Base-by-base conservation (phyloP, 2,329 filamentous ascomycete genomes). In the Colletotrichum sp. region DNA sequence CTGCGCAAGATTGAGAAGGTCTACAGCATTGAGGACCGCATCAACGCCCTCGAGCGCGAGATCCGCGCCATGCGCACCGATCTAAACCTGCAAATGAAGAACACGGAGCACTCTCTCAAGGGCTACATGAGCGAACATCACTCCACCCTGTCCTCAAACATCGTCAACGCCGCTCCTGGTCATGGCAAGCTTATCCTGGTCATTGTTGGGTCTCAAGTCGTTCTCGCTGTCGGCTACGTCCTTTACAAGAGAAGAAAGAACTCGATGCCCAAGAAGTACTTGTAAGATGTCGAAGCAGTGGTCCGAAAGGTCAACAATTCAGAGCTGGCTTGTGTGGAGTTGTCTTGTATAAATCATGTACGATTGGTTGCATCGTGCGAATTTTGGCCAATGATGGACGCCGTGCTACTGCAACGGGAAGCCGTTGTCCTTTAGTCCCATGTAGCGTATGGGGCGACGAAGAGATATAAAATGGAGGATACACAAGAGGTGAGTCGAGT, bases 211-310 rank as follows among this genome's bases (percentile, higher is more conserved):
- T 91, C 94, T 76, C 95, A 98, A 84, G 80, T 94, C 63, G 81
- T 95, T 77, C 86, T 97, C 36, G 90, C 91, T 1, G 91, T 84
- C 3, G 90, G 88, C 1, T 98, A 96, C 81, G 82, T 95, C 47
- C 81, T 92, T 73, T 98, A 98, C 85, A 98, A 98, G 89, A 90
- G 92, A 78, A 92, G 93, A 80, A 91, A 93, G 84, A 88, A 90
- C 51, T 91, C 88, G 76, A 91, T 92, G 83, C 95, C 95, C n/a
- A 98, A 98, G 89, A 98, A 98, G 86, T 98, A 95, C 83, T 85
- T 98, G 81, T 98, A 87, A 80, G 33, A 67, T 54, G 16, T 36
- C 12, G 64, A 76, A 71, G 79, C 78, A 68, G 71, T 27, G 61
- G 68, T 18, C 43, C 43, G 61, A 31, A 6, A 21, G 15, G 27